Evolutionary conservation across 148 eudicot species (phyloP).

Genomic region (Cornus kousa): DNA sequence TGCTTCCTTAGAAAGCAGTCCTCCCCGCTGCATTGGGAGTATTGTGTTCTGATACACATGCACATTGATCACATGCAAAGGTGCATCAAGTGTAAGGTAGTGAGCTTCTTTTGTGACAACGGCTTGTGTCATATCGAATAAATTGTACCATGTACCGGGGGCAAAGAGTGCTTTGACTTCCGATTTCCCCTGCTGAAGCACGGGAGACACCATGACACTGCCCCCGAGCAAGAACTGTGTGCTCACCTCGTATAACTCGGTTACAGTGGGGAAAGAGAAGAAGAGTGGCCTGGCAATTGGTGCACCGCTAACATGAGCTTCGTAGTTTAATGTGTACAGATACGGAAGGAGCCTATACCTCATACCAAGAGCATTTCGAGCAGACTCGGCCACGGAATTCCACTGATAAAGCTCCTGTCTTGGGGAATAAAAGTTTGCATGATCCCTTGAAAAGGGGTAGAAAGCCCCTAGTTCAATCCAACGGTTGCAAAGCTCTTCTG

Average conservation of each 20-base stretch:
- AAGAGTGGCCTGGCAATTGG: slow-evolving; percentile 91
- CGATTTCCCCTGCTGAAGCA: slow-evolving; percentile 59
- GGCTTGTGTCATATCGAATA: slow-evolving; percentile 73
- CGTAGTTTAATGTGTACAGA: slow-evolving; percentile 82
- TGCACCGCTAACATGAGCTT: slow-evolving; percentile 78
- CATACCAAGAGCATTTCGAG: slow-evolving; percentile 92
- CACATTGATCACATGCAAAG: slow-evolving; percentile 67
- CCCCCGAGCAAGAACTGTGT: slow-evolving; percentile 87
- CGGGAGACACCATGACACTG: slow-evolving; percentile 88
- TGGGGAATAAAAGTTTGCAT: slow-evolving; percentile 89
- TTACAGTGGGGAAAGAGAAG: slow-evolving; percentile 69
- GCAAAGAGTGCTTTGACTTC: slow-evolving; percentile 76
- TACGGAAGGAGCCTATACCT: slow-evolving; percentile 89
- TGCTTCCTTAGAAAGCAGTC: slow-evolving; percentile 75
- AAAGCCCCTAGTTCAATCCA: slow-evolving; percentile 98
- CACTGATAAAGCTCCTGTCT: slow-evolving; percentile 93
- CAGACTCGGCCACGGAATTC: slow-evolving; percentile 85
- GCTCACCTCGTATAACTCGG: slow-evolving; percentile 67
- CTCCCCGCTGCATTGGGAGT: slow-evolving; percentile 90
- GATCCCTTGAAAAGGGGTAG: slow-evolving; percentile 95
- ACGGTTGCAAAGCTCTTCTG: slow-evolving; percentile 94
- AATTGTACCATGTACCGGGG: slow-evolving; percentile 78
- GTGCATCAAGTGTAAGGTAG: slow-evolving; percentile 65
- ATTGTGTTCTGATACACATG: slow-evolving; percentile 78
- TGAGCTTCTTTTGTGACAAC: slow-evolving; percentile 45